Evolutionary conservation across 2,329 filamentous ascomycete species (phyloP).

Genomic region (Allantophomopsis lycopodina): DNA sequence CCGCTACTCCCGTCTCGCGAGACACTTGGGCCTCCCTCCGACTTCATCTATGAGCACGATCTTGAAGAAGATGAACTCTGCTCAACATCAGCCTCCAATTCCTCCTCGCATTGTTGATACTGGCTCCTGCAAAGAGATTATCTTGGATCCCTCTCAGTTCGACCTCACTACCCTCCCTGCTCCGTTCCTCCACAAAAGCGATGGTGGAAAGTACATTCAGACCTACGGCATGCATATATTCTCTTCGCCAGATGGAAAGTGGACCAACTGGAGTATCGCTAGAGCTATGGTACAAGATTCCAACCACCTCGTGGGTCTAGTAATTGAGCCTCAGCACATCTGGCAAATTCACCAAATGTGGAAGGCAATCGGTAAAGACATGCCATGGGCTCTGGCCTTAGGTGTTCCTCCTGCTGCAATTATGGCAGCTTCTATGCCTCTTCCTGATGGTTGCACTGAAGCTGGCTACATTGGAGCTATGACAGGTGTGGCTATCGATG

Average conservation of each 20-base stretch:
- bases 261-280: slow-evolving; percentile 32
- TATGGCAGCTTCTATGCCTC: slow-evolving; percentile 31
- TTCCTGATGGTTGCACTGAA: slow-evolving; percentile 33
- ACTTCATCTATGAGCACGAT: slow-evolving; percentile 23
- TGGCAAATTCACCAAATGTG: slow-evolving; percentile 30
- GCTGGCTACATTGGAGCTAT: slow-evolving; percentile 33
- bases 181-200: slow-evolving; percentile 26
- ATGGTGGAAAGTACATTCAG: slow-evolving; percentile 35
- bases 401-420: slow-evolving; percentile 34
- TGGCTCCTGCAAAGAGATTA: slow-evolving; percentile 29
- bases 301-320: slow-evolving; percentile 24
- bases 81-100: slow-evolving; percentile 18
- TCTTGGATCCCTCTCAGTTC: slow-evolving; percentile 22
- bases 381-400: slow-evolving; percentile 31
- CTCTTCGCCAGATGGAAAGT: slow-evolving; percentile 27
- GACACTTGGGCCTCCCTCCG: slow-evolving; percentile 25
- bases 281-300: slow-evolving; percentile 31
- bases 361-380: slow-evolving; percentile 27
- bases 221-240: slow-evolving; percentile 34
- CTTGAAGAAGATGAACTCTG: slow-evolving; percentile 25
- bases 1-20: slow-evolving; percentile 26
- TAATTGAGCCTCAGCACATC: slow-evolving; percentile 31
- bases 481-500: slow-evolving; percentile 26
- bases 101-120: slow-evolving; percentile 18
- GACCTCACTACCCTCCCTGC: slow-evolving; percentile 27